Conservation (phyloP, 2,329 filamentous ascomycete genomes). For the Sclerotinia subarctica region DNA sequence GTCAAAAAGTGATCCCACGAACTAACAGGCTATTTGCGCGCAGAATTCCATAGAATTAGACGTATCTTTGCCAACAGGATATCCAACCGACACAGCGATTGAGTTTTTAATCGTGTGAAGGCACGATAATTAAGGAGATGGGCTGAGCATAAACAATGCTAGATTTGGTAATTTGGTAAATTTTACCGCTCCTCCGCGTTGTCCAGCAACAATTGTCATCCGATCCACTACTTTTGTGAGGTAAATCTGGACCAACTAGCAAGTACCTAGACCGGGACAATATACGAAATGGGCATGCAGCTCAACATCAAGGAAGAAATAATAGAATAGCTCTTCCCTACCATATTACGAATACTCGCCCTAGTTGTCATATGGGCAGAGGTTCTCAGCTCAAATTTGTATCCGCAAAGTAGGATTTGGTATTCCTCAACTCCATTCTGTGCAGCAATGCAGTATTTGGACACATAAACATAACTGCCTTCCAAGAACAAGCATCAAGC, state of each 20-base stretch:
- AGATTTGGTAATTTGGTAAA: not conserved
- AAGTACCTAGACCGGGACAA: too few relatives aligned
- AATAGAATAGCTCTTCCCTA: not conserved
- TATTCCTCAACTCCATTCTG: constrained; percentile 12
- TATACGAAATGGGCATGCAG: not conserved
- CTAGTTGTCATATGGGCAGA: not conserved
- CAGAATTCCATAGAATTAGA: not conserved
- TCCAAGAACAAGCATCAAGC: not conserved
- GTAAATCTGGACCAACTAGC: not conserved
- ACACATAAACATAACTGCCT: not conserved
- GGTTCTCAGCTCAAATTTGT: not conserved
- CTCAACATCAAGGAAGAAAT: not conserved
- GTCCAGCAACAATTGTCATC: not conserved
- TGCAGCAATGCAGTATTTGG: constrained; percentile 1
- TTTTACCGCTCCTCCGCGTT: not conserved
- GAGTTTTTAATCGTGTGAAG: not conserved
- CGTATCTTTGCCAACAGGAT: not conserved
- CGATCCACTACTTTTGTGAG: not conserved
- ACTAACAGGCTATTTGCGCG: not conserved
- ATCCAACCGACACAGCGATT: not conserved
- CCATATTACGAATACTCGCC: not conserved
- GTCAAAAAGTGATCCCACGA: not conserved
- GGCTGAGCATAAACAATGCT: not conserved
- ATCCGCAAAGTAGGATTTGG: not conserved
- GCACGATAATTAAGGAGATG: not conserved